Conservation (phyloP, 768 basidiomycete genomes). For the Sporobolomyces phaffii region DNA sequence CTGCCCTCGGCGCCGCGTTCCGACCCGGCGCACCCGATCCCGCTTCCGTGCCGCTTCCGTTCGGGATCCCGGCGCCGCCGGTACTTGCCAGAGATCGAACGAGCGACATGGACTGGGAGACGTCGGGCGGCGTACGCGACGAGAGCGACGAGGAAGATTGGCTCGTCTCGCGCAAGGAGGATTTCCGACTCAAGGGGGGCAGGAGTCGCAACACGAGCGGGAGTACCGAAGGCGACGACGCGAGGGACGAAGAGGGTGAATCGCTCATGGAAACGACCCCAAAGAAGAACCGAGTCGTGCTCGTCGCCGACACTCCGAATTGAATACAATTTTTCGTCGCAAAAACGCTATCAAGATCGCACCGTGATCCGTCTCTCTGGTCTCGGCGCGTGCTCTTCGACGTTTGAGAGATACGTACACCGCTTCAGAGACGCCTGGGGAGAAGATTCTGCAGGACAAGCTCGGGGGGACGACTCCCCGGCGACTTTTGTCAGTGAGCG, state of each 20-base stretch:
- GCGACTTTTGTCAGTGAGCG: too few relatives aligned
- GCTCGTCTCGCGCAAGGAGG: conserved; percentile 10
- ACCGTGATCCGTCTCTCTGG: too few relatives aligned
- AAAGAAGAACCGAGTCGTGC: not conserved
- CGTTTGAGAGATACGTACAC: too few relatives aligned
- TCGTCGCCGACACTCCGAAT: conserved; percentile 30
- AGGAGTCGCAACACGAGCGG: conserved; percentile 1
- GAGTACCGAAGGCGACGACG: conserved; percentile 5
- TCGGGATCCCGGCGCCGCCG: conserved; percentile 10
- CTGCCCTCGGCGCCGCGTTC: conserved; percentile 35
- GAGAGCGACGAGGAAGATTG: conserved; percentile 1
- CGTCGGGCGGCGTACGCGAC: too few relatives aligned
- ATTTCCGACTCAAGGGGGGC: conserved; percentile 5
- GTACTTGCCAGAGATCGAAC: not conserved
- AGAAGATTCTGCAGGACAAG: too few relatives aligned
- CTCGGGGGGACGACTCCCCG: too few relatives aligned
- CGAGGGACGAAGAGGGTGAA: too few relatives aligned
- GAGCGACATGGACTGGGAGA: not conserved
- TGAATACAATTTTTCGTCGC: not conserved
- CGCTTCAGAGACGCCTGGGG: too few relatives aligned
- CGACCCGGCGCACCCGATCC: conserved; percentile 8
- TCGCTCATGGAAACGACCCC: conserved; percentile 4
- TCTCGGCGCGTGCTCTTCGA: too few relatives aligned
- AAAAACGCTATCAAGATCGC: too few relatives aligned
- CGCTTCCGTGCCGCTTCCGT: not conserved